phyloP scores from a whole-genome alignment of 805 yeast species.

The Candida pseudofarinosa region DNA sequence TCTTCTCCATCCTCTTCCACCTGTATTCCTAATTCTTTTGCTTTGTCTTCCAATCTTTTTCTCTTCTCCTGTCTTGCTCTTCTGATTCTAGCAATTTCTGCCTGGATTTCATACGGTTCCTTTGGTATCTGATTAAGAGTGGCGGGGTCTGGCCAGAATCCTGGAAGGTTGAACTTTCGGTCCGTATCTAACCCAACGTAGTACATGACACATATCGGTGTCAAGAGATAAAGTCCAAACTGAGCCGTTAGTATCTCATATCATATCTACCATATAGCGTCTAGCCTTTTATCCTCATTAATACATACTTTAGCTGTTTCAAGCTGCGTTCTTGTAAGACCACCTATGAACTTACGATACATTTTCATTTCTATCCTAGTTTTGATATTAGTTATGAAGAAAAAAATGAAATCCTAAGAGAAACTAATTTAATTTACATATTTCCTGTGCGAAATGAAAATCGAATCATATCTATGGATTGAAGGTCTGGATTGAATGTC shows the following conservation, averaged over 20 bases:
- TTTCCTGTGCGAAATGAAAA: not conserved
- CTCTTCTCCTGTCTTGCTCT: constrained; percentile 72
- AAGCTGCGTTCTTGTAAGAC: constrained; percentile 40
- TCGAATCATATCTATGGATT: not conserved
- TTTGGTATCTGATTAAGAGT: constrained; percentile 88
- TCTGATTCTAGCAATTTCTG: constrained; percentile 84
- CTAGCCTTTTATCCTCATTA: not conserved
- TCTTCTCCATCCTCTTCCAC: constrained; percentile 24
- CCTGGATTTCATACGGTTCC: constrained; percentile 86
- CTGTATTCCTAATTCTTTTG: constrained; percentile 64
- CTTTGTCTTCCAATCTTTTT: constrained; percentile 65
- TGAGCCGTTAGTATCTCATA: constrained; percentile 17
- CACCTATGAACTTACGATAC: constrained; percentile 30
- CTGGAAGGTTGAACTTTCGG: constrained; percentile 82
- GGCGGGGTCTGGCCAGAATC: constrained; percentile 96
- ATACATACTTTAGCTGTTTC: constrained; percentile 42
- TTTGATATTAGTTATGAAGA: not conserved
- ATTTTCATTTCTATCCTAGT: constrained; percentile 3
- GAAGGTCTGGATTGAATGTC: not conserved
- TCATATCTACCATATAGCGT: not conserved
- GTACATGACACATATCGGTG: constrained; percentile 91
- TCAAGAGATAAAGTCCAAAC: constrained; percentile 79
- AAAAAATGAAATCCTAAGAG: constrained; percentile 2
- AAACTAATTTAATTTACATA: not conserved
- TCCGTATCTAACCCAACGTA: constrained; percentile 91